These are phyloP conservation scores for Stereum hirsutum DNA, from an alignment of 1,284 basidiomycete species.

Conservation along the genomic window DNA sequence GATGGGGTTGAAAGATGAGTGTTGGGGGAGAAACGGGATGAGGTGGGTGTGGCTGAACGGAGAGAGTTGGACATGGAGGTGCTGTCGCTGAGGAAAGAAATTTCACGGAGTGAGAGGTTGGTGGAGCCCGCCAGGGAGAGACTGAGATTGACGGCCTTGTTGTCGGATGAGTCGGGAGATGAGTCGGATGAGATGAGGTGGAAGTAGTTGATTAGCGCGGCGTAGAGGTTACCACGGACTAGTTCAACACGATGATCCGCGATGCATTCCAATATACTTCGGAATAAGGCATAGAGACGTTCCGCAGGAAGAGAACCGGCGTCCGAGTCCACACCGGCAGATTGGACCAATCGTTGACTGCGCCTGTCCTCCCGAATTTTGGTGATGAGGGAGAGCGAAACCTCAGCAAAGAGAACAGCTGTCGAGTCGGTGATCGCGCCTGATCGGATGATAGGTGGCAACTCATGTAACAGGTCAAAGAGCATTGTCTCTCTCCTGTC, in stretches of 20 bases:
- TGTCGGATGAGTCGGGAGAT: slow-evolving; percentile 9
- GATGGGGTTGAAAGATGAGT: slow-evolving; percentile 16
- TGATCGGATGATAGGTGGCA: slow-evolving; percentile 53
- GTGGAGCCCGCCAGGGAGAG: slow-evolving; percentile 29
- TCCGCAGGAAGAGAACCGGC: slow-evolving; percentile 71
- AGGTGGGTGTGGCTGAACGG: slow-evolving; percentile 17
- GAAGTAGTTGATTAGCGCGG: slow-evolving; percentile 82
- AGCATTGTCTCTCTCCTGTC: slow-evolving; percentile 79
- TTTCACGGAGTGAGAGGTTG: slow-evolving; percentile 24
- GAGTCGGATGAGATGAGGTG: slow-evolving; percentile 45
- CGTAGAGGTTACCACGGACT: slow-evolving; percentile 96
- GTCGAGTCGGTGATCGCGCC: slow-evolving; percentile 62
- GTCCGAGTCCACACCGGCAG: slow-evolving; percentile 50
- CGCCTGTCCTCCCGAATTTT: slow-evolving; percentile 74
- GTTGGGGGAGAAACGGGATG: neutral
- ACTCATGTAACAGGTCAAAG: slow-evolving; percentile 78
- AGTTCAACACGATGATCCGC: slow-evolving; percentile 76
- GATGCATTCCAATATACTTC: slow-evolving; percentile 70
- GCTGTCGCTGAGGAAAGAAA: slow-evolving; percentile 26
- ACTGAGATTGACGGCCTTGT: slow-evolving; percentile 9
- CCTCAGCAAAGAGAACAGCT: slow-evolving; percentile 75
- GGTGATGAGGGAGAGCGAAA: slow-evolving; percentile 74
- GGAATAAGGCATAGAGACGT: slow-evolving; percentile 69
- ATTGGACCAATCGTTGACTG: slow-evolving; percentile 56
- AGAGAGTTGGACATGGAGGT: slow-evolving; percentile 17